Evolutionary conservation across 1,139 yeast species (phyloP).

Genomic region (Pichia kudriavzevii): DNA sequence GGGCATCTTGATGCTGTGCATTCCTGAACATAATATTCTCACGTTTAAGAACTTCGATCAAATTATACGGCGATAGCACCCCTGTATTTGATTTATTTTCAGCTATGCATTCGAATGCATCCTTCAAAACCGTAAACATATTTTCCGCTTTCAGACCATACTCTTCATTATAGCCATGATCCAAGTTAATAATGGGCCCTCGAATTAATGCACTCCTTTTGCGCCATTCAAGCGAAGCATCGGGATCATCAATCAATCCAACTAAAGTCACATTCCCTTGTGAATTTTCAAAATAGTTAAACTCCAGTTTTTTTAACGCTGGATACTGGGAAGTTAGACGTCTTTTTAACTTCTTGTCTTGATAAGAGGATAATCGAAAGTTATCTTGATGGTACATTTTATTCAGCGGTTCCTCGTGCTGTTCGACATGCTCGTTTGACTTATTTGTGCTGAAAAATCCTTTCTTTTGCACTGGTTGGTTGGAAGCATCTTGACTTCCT

Average conservation of each 20-base stretch:
- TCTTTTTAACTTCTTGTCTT: slow-evolving; percentile 15
- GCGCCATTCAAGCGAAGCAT: slow-evolving; percentile 64
- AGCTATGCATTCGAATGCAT: slow-evolving; percentile 74
- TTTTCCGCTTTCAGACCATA: slow-evolving; percentile 43
- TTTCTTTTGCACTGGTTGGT: slow-evolving; percentile 2
- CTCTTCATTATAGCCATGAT: slow-evolving; percentile 46
- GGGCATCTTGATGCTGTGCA: slow-evolving; percentile 97
- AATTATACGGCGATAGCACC: slow-evolving; percentile 72
- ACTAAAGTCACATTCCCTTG: slow-evolving; percentile 36
- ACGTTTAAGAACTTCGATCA: slow-evolving; percentile 67
- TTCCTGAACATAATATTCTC: slow-evolving; percentile 82
- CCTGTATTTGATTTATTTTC: slow-evolving; percentile 69
- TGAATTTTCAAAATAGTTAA: slow-evolving; percentile 24
- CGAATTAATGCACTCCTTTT: slow-evolving; percentile 70
- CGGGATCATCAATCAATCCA: slow-evolving; percentile 42
- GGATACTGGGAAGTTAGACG: slow-evolving; percentile 22
- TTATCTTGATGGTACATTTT: too few species aligned
- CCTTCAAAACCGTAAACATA: slow-evolving; percentile 70
- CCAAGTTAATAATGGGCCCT: slow-evolving; percentile 83
- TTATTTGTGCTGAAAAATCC: slow-evolving; percentile 6
- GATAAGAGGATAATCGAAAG: too few species aligned
- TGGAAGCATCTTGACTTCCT: not conserved
- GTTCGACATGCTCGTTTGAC: not conserved
- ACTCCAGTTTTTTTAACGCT: slow-evolving; percentile 19
- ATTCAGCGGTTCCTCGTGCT: not conserved